phyloP scores from a whole-genome alignment of 148 eudicot species.

The Chenopodium quinoa region DNA sequence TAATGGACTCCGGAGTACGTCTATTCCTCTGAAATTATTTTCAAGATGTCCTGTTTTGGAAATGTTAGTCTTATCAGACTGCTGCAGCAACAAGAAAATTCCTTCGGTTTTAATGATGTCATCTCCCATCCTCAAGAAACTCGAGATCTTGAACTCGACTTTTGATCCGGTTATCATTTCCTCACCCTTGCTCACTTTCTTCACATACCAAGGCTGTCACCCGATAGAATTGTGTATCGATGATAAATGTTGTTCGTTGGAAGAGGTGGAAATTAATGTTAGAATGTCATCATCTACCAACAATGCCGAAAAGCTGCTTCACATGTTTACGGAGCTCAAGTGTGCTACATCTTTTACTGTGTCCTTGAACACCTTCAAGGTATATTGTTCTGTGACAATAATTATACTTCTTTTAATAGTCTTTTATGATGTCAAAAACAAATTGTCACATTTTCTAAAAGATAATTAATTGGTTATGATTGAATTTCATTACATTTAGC shows the following conservation, averaged over 20 bases:
- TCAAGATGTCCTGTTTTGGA: background rate
- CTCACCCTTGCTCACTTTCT: background rate
- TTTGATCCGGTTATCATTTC: background rate
- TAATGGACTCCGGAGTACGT: background rate
- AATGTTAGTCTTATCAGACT: background rate
- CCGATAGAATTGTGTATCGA: background rate
- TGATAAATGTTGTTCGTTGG: background rate
- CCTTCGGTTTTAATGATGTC: background rate
- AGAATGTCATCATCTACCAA: background rate
- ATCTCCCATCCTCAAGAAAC: background rate
- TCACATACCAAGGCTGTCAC: background rate
- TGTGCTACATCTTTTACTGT: background rate
- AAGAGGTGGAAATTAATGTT: conserved; percentile 7
- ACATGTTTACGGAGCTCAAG: conserved; percentile 9
- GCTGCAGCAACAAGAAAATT: background rate
- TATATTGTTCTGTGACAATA: background rate
- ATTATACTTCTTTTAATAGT: no score
- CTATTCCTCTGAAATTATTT: background rate
- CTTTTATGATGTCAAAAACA: no score
- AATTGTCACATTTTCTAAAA: no score
- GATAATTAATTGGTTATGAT: no score
- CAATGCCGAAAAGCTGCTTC: background rate
- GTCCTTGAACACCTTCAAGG: background rate
- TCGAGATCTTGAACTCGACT: background rate
- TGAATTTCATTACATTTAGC: no score